Conservation (phyloP, 1,284 basidiomycete species). For the Melampsora larici-populina region DNA sequence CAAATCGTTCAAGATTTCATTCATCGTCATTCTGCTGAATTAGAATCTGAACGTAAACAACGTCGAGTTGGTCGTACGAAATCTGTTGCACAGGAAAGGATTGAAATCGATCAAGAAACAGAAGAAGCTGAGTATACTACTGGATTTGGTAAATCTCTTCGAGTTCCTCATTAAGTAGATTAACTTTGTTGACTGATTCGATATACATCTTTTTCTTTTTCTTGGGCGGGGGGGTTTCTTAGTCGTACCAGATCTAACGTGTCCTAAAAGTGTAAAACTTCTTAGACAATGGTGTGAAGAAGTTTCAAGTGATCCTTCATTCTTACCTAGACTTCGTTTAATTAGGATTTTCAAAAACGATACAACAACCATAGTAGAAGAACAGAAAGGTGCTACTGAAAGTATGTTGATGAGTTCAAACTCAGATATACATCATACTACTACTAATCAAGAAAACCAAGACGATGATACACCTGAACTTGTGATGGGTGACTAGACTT, state of each 20-base stretch:
- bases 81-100: neutral
- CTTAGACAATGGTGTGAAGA: slow-evolving; percentile 11
- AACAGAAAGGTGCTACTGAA: slow-evolving; percentile 20
- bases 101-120: neutral
- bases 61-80: slow-evolving; percentile 22
- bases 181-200: neutral
- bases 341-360: slow-evolving; percentile 32
- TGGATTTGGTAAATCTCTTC: slow-evolving; percentile 15
- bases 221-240: too few species aligned
- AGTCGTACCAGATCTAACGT: slow-evolving; percentile 33
- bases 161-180: too few species aligned
- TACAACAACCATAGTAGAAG: neutral
- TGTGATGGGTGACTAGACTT: slow-evolving; percentile 2
- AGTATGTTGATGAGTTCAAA: neutral
- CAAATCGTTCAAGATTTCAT: slow-evolving; percentile 10
- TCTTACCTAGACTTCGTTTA: slow-evolving; percentile 21
- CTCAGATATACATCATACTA: neutral
- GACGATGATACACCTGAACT: neutral
- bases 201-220: neutral
- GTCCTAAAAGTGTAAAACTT: slow-evolving; percentile 22
- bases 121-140: slow-evolving; percentile 10
- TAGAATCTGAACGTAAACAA: neutral
- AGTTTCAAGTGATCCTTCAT: slow-evolving; percentile 26
- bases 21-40: neutral
- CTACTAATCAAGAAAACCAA: neutral